Percentiles rank a stretch among this genome's conserved stretches.
phyloP scores from a whole-genome alignment of 2,329 filamentous ascomycete genomes.

The Aspergillus spinulosporus region DNA sequence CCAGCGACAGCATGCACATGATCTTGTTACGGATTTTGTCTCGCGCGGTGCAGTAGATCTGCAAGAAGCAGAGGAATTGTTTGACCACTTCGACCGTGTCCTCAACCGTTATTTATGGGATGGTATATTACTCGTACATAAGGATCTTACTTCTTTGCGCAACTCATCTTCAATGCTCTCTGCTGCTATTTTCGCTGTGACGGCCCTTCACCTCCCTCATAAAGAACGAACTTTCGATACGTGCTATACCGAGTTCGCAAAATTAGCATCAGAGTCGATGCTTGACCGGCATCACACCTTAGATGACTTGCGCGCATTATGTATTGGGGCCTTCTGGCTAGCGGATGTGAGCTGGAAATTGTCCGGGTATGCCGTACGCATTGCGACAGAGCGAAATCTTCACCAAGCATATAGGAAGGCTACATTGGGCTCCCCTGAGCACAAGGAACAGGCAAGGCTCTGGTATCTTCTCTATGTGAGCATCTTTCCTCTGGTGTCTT shows the following conservation, averaged over 20 bases:
- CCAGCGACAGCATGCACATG: conserved; percentile 33
- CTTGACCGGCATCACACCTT: conserved; percentile 53
- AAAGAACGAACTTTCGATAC: conserved; percentile 50
- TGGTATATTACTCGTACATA: conserved; percentile 49
- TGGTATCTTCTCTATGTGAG: conserved; percentile 48
- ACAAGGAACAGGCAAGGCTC: conserved; percentile 39
- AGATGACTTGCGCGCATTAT: conserved; percentile 55
- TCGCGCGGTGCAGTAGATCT: conserved; percentile 50
- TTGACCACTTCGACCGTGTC: conserved; percentile 43
- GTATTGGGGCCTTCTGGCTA: conserved; percentile 58
- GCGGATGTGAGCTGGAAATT: conserved; percentile 54
- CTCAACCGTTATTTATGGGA: conserved; percentile 45
- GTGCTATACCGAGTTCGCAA: conserved; percentile 55
- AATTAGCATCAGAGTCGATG: conserved; percentile 55
- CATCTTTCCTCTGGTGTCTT: not conserved
- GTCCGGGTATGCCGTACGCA: conserved; percentile 45
- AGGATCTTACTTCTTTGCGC: conserved; percentile 48
- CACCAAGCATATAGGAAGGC: conserved; percentile 46
- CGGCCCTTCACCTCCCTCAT: conserved; percentile 51
- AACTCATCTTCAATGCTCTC: conserved; percentile 48
- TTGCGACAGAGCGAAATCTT: conserved; percentile 46
- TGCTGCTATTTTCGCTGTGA: conserved; percentile 51
- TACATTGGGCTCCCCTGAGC: conserved; percentile 39
- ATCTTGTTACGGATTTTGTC: conserved; percentile 52
- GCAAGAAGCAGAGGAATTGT: conserved; percentile 45